Percentiles rank a stretch among this genome's conserved stretches.
Conservation (phyloP, 1,284 basidiomycete genomes). For the Cryptococcus jaspeensis region DNA sequence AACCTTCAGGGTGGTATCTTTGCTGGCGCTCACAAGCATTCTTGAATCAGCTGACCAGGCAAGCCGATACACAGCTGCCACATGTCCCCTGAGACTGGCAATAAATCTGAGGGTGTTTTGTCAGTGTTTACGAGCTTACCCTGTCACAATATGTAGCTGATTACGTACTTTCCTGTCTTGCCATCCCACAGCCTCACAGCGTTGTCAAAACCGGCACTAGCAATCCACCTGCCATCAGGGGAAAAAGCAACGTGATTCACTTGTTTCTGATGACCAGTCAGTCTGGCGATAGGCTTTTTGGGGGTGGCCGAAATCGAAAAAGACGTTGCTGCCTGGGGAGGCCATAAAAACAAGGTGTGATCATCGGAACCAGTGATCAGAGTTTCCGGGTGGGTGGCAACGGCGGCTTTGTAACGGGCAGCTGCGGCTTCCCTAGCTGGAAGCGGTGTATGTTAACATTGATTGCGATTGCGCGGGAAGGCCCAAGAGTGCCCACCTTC, state of each 20-base stretch:
- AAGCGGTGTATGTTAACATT: too few relatives aligned
- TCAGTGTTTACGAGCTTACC: too few relatives aligned
- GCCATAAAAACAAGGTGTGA: conserved; percentile 93
- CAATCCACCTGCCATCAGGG: conserved; percentile 88
- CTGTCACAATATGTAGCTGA: too few relatives aligned
- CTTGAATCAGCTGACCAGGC: conserved; percentile 94
- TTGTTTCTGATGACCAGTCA: conserved; percentile 95
- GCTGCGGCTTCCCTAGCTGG: conserved; percentile 71
- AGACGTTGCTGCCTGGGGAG: conserved; percentile 53
- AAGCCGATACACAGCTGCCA: conserved; percentile 88
- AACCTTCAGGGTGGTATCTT: conserved; percentile 93
- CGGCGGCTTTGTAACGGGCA: conserved; percentile 69
- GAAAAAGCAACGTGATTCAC: conserved; percentile 94
- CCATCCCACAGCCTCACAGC: conserved; percentile 94
- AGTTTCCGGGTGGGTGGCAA: conserved; percentile 70
- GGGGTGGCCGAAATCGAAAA: conserved; percentile 55
- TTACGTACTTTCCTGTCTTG: conserved; percentile 72
- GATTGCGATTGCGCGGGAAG: too few relatives aligned
- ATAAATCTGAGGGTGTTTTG: conserved; percentile 67
- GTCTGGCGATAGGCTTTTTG: conserved; percentile 79
- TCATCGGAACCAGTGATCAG: conserved; percentile 93
- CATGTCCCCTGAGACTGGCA: conserved; percentile 86
- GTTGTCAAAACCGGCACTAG: conserved; percentile 88
- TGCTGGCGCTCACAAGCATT: conserved; percentile 88
- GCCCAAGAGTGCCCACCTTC: conserved; percentile 75